Evolutionary conservation across 495 filamentous ascomycete genomes (phyloP), one percentile per base, ranked within the genome.

Genomic region (Evernia prunastri): DNA sequence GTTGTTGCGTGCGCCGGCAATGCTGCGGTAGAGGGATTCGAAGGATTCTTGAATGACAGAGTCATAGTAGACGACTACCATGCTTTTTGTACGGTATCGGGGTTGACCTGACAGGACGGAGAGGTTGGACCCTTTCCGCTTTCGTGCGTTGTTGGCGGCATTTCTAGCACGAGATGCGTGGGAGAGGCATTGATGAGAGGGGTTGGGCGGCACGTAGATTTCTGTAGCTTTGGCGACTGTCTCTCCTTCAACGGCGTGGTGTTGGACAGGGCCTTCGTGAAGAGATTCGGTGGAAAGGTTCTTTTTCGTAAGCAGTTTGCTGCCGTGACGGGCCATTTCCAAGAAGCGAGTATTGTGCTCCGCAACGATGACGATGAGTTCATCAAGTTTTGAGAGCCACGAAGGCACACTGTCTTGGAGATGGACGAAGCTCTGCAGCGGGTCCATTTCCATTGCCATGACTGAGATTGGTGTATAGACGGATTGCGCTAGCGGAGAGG

Each of bases 31-130:
- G 37, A 95, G 76, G 57, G 84, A 79, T 71, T 96, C 91, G 63
- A 96, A 89, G 9, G 84, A 80, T 40, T 84, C 82, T 71, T 96
- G 92, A 15, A 91, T 87, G 63, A 89, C 85, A 68, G 89, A 89
- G 72, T 96, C 91, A 73, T 96, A 96, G 72, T 92, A 89, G 49
- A 96, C 88, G 35, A 93, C 86, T 61, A 95, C 85, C 82, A 91
- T 91, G 65, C 83, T 85, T 61, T 89, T 83, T 17, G 84, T 86
- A 61, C 89, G 86, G 71, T 87, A 90, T 29, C 79, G 79, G 71
- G 79, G 53, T 69, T 83, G 63, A 68, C 76, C 67, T 57, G 74
- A 71, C 35, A 74, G 71, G 12, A 58, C 64, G 15, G 76, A 79
- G 42, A 69, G 70, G 51, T 64, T 64, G 17, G 69, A 69, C 53